Evolutionary conservation across 495 filamentous ascomycete species (phyloP).

Genomic region (Podospora australis): DNA sequence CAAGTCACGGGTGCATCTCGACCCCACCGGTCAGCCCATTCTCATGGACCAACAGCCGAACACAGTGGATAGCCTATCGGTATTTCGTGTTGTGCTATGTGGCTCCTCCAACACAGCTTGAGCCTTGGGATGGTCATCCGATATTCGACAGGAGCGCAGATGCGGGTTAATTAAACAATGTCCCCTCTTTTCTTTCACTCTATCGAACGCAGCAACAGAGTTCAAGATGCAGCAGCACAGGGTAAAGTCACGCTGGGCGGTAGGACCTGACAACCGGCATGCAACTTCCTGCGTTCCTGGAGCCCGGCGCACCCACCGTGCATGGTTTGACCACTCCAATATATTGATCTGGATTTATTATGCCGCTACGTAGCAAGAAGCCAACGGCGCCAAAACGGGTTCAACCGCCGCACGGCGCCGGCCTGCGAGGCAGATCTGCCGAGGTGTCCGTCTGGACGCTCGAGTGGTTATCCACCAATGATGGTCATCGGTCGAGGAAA

Average conservation of each 20-base stretch:
- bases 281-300: conserved; percentile 6
- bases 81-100: too few relatives aligned
- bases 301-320: conserved; percentile 1
- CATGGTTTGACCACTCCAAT: conserved; percentile 11
- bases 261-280: conserved; percentile 5
- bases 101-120: neutral
- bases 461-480: conserved; percentile 5
- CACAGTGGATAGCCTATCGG: conserved; percentile 1
- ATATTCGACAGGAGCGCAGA: conserved; percentile 5
- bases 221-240: too few relatives aligned
- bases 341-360: conserved; percentile 6
- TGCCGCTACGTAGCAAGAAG: conserved; percentile 4
- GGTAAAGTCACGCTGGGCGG: too few relatives aligned
- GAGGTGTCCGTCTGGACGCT: neutral
- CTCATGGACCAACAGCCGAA: conserved; percentile 7
- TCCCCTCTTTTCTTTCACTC: neutral
- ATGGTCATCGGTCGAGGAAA: too few relatives aligned
- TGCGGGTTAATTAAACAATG: conserved; percentile 3
- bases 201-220: neutral
- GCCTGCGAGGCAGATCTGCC: conserved; percentile 12
- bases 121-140: conserved; percentile 1
- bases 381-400: conserved; percentile 13
- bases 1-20: too few relatives aligned
- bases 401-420: conserved; percentile 8
- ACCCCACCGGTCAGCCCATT: conserved; percentile 8